phyloP scores from a whole-genome alignment of 2,329 filamentous ascomycete species.

The Colletotrichum siamense region DNA sequence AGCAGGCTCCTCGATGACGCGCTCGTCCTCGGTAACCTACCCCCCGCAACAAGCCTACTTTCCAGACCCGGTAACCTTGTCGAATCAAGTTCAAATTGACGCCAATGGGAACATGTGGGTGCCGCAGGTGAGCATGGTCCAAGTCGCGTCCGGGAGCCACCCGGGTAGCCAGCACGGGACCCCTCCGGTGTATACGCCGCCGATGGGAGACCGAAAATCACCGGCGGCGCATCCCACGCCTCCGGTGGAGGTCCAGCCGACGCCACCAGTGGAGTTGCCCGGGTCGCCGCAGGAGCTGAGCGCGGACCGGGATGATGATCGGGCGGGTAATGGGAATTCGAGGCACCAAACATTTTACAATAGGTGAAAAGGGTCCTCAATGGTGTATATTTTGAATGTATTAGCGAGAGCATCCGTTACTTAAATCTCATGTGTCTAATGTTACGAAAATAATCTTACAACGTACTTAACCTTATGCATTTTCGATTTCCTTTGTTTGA shows the following conservation, averaged over 20 bases:
- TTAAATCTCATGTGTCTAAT: not conserved
- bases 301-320: not conserved
- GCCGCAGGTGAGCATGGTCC: conserved; percentile 37
- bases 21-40: not conserved
- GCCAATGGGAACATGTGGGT: conserved; percentile 36
- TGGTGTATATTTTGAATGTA: not conserved
- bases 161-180: not conserved
- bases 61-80: conserved; percentile 4
- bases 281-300: conserved; percentile 16
- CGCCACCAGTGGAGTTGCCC: not conserved
- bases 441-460: not conserved
- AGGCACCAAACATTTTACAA: conserved; percentile 21
- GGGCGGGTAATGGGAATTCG: not conserved
- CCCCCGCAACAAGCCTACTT: conserved; percentile 19
- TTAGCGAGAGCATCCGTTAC: not conserved
- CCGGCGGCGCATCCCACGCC: not conserved
- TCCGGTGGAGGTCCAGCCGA: not conserved
- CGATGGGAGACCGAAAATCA: conserved; percentile 1
- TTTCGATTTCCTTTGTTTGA: not conserved
- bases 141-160: conserved; percentile 18
- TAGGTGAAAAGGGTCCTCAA: not conserved
- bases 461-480: not conserved
- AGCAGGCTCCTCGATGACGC: not conserved
- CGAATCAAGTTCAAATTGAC: conserved; percentile 31
- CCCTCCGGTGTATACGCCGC: conserved; percentile 15